These are phyloP conservation scores for Taiwanofungus camphoratus DNA, from an alignment of 1,284 basidiomycete species.

Conservation along the genomic window DNA sequence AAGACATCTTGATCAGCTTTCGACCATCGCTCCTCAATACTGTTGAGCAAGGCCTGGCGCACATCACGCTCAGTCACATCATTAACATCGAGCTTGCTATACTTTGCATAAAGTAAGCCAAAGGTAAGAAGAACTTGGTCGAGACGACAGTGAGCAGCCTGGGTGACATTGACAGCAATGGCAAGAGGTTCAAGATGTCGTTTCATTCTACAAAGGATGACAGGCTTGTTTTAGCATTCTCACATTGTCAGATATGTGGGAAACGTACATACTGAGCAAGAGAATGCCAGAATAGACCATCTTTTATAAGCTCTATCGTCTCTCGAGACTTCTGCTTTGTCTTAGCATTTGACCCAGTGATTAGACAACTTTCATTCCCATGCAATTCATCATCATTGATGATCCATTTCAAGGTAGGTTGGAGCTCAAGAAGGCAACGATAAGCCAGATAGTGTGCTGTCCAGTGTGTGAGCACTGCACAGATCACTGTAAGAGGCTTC, in stretches of 20 bases:
- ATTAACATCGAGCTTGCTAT: neutral
- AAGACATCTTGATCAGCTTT: constrained; percentile 33
- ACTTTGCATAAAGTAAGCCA: constrained; percentile 9
- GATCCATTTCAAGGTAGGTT: neutral
- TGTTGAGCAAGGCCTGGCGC: constrained; percentile 14
- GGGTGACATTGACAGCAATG: constrained; percentile 23
- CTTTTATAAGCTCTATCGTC: neutral
- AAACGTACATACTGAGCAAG: constrained; percentile 7
- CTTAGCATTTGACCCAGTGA: neutral
- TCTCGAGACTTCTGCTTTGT: neutral
- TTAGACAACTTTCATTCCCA: neutral
- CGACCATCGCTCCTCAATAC: constrained; percentile 28
- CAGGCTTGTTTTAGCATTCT: too few species aligned
- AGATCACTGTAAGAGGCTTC: neutral
- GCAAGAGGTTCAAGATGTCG: constrained; percentile 24
- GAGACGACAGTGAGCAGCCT: constrained; percentile 16
- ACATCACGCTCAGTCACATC: neutral
- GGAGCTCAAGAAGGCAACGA: neutral
- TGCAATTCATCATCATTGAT: neutral
- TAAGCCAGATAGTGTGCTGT: constrained; percentile 1
- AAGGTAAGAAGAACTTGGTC: constrained; percentile 22
- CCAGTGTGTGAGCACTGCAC: constrained; percentile 1
- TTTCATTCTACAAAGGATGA: constrained; percentile 18
- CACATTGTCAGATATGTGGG: neutral
- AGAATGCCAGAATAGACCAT: constrained; percentile 12